These are phyloP conservation scores for Tardiomyces digboiensis DNA, from an alignment of 1,139 yeast genomes.

Conservation along the genomic window DNA sequence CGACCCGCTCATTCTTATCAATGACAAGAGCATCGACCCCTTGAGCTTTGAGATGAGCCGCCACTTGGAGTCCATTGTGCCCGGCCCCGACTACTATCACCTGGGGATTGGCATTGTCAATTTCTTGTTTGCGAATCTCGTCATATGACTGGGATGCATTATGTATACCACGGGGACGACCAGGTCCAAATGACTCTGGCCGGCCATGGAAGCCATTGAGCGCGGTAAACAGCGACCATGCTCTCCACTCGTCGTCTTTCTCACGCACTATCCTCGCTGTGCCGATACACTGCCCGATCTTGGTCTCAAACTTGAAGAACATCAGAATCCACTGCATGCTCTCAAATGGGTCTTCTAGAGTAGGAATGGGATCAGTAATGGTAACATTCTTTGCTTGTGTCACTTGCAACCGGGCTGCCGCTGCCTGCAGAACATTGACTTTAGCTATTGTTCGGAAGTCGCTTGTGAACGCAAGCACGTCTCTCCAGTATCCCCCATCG, in stretches of 20 bases:
- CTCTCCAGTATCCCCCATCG: conserved; percentile 14
- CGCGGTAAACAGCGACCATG: conserved; percentile 28
- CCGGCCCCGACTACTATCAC: conserved; percentile 39
- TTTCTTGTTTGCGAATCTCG: conserved; percentile 20
- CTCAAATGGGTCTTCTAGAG: neutral
- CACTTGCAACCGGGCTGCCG: conserved; percentile 8
- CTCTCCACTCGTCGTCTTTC: conserved; percentile 20
- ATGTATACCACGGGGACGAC: conserved; percentile 28
- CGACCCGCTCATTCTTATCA: conserved; percentile 30
- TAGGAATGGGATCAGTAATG: neutral
- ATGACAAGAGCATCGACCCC: conserved; percentile 32
- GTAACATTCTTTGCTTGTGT: conserved; percentile 7
- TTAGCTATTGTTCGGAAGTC: conserved; percentile 14
- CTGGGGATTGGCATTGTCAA: conserved; percentile 28
- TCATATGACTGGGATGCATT: conserved; percentile 1
- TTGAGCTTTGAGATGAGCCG: conserved; percentile 33
- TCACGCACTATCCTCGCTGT: conserved; percentile 20
- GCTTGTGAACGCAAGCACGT: conserved; percentile 14
- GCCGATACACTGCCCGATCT: conserved; percentile 29
- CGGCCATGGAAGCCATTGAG: conserved; percentile 28
- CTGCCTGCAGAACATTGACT: conserved; percentile 13
- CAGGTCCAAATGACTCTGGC: conserved; percentile 27
- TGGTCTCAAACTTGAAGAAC: conserved; percentile 20
- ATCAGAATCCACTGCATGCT: neutral
- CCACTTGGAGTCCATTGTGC: conserved; percentile 34